phyloP scores from a whole-genome alignment of 768 basidiomycete species.

The Mycena polygramma region DNA sequence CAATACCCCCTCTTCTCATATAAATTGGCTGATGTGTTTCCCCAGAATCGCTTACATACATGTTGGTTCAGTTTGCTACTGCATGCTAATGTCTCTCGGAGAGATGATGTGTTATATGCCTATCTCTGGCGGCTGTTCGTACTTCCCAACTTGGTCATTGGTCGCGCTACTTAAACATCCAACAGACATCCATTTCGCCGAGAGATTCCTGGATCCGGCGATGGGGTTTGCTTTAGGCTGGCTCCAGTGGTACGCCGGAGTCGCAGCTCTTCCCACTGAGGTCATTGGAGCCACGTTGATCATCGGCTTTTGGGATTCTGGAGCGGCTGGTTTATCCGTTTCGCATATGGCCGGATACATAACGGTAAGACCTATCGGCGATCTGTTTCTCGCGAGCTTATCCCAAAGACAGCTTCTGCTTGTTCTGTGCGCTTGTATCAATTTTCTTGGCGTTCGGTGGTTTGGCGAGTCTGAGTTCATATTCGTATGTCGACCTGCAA shows the following conservation, averaged over 20 bases:
- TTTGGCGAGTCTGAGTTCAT: slow-evolving; percentile 71
- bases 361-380: slow-evolving; percentile 33
- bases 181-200: slow-evolving; percentile 66
- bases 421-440: slow-evolving; percentile 52
- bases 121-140: slow-evolving; percentile 38
- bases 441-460: slow-evolving; percentile 57
- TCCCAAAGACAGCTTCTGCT: slow-evolving; percentile 5
- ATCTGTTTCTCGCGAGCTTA: slow-evolving; percentile 33
- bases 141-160: neutral
- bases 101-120: slow-evolving; percentile 48
- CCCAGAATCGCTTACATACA: slow-evolving; percentile 57
- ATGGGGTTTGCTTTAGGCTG: slow-evolving; percentile 60
- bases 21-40: neutral
- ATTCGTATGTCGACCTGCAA: no score
- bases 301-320: slow-evolving; percentile 57
- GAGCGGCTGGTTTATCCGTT: slow-evolving; percentile 19
- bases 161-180: slow-evolving; percentile 39
- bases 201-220: slow-evolving; percentile 66
- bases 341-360: slow-evolving; percentile 32
- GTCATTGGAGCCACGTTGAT: slow-evolving; percentile 66
- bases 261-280: slow-evolving; percentile 62
- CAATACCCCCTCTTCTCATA: neutral
- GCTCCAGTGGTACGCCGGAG: slow-evolving; percentile 53
- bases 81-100: slow-evolving; percentile 51
- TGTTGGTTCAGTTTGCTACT: slow-evolving; percentile 53